phyloP scores from a whole-genome alignment of 495 filamentous ascomycete species.

The Jackrogersella multiformis region DNA sequence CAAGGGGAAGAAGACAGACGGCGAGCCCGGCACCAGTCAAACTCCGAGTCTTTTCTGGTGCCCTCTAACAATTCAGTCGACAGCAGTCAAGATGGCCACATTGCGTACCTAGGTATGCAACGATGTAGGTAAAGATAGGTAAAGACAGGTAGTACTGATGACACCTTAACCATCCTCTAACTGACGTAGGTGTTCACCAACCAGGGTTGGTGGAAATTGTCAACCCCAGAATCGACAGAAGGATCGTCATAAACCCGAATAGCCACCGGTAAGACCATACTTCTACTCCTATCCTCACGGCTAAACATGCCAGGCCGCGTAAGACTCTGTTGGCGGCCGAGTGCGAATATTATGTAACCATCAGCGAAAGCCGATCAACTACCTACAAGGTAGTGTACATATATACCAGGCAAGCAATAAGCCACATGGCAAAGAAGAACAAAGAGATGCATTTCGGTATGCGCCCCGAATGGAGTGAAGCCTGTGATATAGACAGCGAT shows the following conservation, averaged over 20 bases:
- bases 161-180: slow-evolving; percentile 34
- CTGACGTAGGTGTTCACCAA: slow-evolving; percentile 28
- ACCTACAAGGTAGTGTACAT: slow-evolving; percentile 4
- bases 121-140: too few species aligned
- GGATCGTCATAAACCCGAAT: slow-evolving; percentile 44
- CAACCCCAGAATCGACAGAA: slow-evolving; percentile 30
- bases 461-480: slow-evolving; percentile 10
- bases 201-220: slow-evolving; percentile 42
- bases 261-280: slow-evolving; percentile 34
- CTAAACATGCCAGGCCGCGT: slow-evolving; percentile 26
- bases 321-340: slow-evolving; percentile 3
- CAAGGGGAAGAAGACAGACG: slow-evolving; percentile 2
- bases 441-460: background rate
- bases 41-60: background rate
- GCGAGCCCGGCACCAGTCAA: slow-evolving; percentile 9
- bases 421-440: background rate
- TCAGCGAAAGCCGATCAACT: slow-evolving; percentile 2
- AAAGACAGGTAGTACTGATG: slow-evolving; percentile 39
- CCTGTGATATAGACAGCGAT: slow-evolving; percentile 15
- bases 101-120: slow-evolving; percentile 29
- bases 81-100: slow-evolving; percentile 8
- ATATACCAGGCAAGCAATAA: slow-evolving; percentile 2
- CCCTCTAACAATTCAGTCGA: background rate
- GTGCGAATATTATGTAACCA: background rate
- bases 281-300: slow-evolving; percentile 29